Evolutionary conservation across 2,329 filamentous ascomycete species (phyloP), one percentile per base, ranked within the genome.

Genomic region (Fusarium clavum): DNA sequence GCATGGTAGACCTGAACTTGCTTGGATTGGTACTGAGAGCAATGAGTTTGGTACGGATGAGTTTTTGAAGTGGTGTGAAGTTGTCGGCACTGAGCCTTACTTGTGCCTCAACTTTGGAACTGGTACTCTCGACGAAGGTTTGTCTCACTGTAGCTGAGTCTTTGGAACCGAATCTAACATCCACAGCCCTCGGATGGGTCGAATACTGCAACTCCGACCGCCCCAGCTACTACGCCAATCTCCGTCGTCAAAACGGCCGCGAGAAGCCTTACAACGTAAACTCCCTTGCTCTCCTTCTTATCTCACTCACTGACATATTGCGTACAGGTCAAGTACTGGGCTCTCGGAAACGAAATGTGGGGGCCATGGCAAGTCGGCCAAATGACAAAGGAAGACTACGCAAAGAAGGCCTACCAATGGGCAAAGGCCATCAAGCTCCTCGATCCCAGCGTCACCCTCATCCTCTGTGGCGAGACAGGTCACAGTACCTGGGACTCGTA

Each of bases 21-120:
- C 93, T 8, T 96, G 93, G 93, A 83, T 92, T 22, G 91, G 90
- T 34, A 87, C 87, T 2, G 93, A 96, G 82, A 88, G 85, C 29
- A 96, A 96, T 78, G 84, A 91, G 67, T 94, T 96, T 75, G 93
- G 93, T 61, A 96, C 93, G 1, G 92, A 96, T 78, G 93, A 96
- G 82, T 96, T 96, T 80, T 88, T 96, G 86, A 86, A 90, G 72
- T 95, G 92, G 92, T 93, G 92, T 69, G 85, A 90, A 71, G 83
- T 87, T 12, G 87, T 94, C 10, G 88, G 88, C 25, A 91, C 92
- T 0, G 91, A 94, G 82, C 93, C 93, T 7, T 96, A 94, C 78
- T 84, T 96, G 43, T 91, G 88, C 67, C 83, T 96, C 61, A 96
- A 96, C 82, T 91, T 96, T 79, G 93, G 92, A 60, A 96, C 93